Percentiles rank a stretch among this genome's conserved stretches.
These are phyloP conservation scores for Auricularia sp. DNA, from an alignment of 768 basidiomycete species.

Conservation along the genomic window DNA sequence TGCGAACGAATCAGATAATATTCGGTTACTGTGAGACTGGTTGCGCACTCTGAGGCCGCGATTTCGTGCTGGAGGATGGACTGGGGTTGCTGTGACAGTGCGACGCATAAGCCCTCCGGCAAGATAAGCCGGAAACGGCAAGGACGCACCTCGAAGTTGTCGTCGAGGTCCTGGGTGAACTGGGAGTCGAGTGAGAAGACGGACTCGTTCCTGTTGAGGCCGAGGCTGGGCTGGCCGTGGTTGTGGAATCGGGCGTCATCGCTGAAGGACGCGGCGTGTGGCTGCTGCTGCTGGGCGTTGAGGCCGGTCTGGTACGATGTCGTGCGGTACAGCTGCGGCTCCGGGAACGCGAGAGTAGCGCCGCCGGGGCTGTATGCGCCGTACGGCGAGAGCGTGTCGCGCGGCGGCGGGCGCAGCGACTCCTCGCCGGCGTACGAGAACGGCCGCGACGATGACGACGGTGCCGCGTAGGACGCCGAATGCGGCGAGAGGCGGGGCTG, in stretches of 20 bases:
- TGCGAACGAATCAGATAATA: background rate
- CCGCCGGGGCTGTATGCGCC: background rate
- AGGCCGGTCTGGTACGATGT: slow-evolving; percentile 21
- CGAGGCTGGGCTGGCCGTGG: background rate
- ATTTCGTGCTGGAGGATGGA: background rate
- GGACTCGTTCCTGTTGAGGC: background rate
- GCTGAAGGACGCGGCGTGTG: slow-evolving; percentile 9
- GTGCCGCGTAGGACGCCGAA: background rate
- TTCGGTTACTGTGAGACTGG: background rate
- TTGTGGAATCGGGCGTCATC: slow-evolving; percentile 8
- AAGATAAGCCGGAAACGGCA: background rate
- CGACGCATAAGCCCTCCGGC: background rate
- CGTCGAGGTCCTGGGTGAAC: background rate
- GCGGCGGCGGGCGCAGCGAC: background rate
- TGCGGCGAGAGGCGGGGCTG: background rate
- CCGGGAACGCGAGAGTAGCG: slow-evolving; percentile 34
- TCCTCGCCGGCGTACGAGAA: background rate
- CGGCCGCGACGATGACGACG: background rate
- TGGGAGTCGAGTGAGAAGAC: background rate
- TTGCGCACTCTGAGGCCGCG: slow-evolving; percentile 5
- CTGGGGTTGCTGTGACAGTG: background rate
- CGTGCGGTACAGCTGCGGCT: slow-evolving; percentile 42
- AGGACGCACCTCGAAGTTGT: background rate
- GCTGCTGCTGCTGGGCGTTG: slow-evolving; percentile 11
- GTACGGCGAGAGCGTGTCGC: too few relatives aligned